Evolutionary conservation across 768 basidiomycete genomes (phyloP).

Genomic region (Boletus edulis): DNA sequence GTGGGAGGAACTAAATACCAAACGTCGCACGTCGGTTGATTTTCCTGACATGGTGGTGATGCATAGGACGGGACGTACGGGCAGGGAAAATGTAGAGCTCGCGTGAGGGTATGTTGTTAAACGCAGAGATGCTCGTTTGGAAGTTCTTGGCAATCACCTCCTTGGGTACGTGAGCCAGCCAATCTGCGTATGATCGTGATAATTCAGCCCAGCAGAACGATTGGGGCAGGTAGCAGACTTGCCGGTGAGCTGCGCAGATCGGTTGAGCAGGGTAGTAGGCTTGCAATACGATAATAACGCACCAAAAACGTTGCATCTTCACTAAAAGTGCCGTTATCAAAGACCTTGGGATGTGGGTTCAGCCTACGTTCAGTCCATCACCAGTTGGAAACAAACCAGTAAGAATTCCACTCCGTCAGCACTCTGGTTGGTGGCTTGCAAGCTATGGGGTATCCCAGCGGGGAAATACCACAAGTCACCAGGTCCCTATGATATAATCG

Average conservation of each 20-base stretch:
- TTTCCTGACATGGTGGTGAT: no score
- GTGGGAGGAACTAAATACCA: slow-evolving; percentile 34
- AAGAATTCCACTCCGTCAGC: slow-evolving; percentile 49
- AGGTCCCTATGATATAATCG: slow-evolving; percentile 27
- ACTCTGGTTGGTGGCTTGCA: slow-evolving; percentile 45
- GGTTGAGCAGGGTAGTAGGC: not conserved
- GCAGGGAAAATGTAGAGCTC: slow-evolving; percentile 53
- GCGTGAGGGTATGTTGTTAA: slow-evolving; percentile 48
- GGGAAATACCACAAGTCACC: slow-evolving; percentile 59
- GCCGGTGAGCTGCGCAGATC: slow-evolving; percentile 9
- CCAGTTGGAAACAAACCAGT: slow-evolving; percentile 24
- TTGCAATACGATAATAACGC: not conserved
- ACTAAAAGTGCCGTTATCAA: slow-evolving; percentile 40
- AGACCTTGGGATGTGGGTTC: slow-evolving; percentile 16
- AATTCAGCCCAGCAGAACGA: not conserved
- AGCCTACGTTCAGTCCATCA: not conserved
- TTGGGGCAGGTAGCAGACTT: slow-evolving; percentile 20
- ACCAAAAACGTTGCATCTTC: slow-evolving; percentile 52
- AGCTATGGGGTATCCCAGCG: slow-evolving; percentile 49
- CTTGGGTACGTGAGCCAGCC: slow-evolving; percentile 57
- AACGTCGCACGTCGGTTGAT: no score
- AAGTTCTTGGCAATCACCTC: slow-evolving; percentile 62
- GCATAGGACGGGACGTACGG: slow-evolving; percentile 16
- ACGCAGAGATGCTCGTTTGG: slow-evolving; percentile 40
- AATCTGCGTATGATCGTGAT: slow-evolving; percentile 36